phyloP scores from a whole-genome alignment of 495 filamentous ascomycete genomes.

The Talaromyces adpressus region DNA sequence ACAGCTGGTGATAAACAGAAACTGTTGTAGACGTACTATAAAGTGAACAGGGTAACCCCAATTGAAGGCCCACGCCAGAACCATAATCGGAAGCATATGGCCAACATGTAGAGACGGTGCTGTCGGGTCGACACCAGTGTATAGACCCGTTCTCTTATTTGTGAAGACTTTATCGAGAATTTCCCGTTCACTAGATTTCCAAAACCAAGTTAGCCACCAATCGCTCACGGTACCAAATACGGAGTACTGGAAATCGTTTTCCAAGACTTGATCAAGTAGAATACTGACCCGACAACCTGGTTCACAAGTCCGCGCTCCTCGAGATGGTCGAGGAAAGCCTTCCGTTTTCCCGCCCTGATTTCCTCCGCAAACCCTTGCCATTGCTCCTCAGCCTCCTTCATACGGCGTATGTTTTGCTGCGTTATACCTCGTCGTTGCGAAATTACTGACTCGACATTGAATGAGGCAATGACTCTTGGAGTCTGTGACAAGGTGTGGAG shows the following conservation, averaged over 20 bases:
- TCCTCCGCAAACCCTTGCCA: constrained; percentile 51
- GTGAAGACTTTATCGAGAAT: constrained; percentile 65
- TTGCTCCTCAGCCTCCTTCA: constrained; percentile 43
- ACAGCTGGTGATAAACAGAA: constrained; percentile 4
- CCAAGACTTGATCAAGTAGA: background rate
- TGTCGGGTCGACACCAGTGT: constrained; percentile 89
- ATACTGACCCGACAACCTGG: constrained; percentile 68
- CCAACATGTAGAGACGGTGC: constrained; percentile 87
- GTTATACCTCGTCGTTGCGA: constrained; percentile 42
- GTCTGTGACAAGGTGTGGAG: background rate
- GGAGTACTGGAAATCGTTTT: background rate
- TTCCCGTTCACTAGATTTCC: constrained; percentile 44
- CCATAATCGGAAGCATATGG: constrained; percentile 90
- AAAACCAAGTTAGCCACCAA: constrained; percentile 6
- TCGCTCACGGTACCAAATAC: background rate
- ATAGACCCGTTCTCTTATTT: constrained; percentile 64
- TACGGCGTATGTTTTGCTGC: constrained; percentile 40
- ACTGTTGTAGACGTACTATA: constrained; percentile 40
- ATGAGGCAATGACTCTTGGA: background rate
- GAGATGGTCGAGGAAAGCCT: constrained; percentile 60
- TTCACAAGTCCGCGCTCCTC: constrained; percentile 78
- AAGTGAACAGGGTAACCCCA: constrained; percentile 69
- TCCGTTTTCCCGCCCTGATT: constrained; percentile 53
- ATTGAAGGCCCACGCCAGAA: constrained; percentile 86
- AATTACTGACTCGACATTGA: background rate